Evolutionary conservation across 2,329 filamentous ascomycete genomes (phyloP), one percentile per base, ranked within the genome.

Genomic region (Pseudogymnoascus sp.): DNA sequence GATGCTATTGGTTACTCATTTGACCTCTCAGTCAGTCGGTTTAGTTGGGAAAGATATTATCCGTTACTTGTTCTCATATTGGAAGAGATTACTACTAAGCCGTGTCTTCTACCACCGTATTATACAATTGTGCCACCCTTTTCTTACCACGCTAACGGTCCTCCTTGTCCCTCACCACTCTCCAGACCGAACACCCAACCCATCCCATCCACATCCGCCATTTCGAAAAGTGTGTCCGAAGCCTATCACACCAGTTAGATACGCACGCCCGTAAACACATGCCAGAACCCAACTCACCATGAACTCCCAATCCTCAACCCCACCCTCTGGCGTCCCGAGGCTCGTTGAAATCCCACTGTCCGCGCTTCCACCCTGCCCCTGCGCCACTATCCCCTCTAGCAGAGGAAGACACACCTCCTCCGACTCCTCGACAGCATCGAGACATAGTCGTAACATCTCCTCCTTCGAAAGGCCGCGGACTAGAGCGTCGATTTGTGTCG

Each of bases 401-500:
- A 77, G 59, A 1, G 66, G 62, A 25, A 75, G 63, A 9, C 73
- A 72, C 38, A 63, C 66, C n/a, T 70, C 70, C 6, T 71, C 69
- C 0, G 70, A 73, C 0, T 74, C 70, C 14, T 77, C 73, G 0
- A 74, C 75, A 2, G 75, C 72, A 8, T 71, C 70, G 1, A 79
- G 39, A 2, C 81, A 65, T 0, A 70, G 33, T 2, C 65, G 39
- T 0, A 73, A 58, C 0, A 78, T 35, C 6, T 78, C 73, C 0
- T 75, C 68, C 5, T 71, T 71, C 0, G 63, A 62, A 0, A 75
- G 9, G 0, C 78, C 76, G 2, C 66, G 67, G 62, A 73, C 68
- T 1, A 81, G 68, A 0, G 71, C 76, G 3, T 78, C 71, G 0
- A 83, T 71, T 43, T 82, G 75, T 0, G 75, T 73, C 12, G 72